A percentile compares a stretch with the other conserved stretches of the same genome.
Evolutionary conservation across 2,329 filamentous ascomycete species (phyloP).

Genomic region (Monosporascus sp.): DNA sequence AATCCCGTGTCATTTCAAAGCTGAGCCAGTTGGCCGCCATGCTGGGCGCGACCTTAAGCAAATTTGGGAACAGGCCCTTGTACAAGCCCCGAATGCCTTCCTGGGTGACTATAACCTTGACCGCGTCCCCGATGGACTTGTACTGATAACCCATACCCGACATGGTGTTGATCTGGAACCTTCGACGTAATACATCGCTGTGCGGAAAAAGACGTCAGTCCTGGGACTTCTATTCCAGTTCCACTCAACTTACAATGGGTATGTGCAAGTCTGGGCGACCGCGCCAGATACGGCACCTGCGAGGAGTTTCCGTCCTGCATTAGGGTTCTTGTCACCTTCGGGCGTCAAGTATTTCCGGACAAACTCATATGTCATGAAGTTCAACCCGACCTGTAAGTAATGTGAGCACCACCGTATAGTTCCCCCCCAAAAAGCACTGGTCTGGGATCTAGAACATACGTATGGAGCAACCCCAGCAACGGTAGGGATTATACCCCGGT

Average conservation of each 20-base stretch:
- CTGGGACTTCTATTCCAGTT: background rate
- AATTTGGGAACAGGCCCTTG: constrained; percentile 91
- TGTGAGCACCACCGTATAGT: constrained; percentile 11
- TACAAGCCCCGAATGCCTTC: constrained; percentile 85
- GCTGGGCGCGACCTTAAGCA: constrained; percentile 94
- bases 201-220: constrained; percentile 5
- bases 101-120: constrained; percentile 73
- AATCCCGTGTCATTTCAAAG: constrained; percentile 89
- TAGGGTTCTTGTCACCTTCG: constrained; percentile 81
- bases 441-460: constrained; percentile 38
- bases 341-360: constrained; percentile 78
- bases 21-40: constrained; percentile 99
- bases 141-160: constrained; percentile 97
- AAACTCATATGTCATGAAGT: constrained; percentile 97
- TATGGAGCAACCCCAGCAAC: constrained; percentile 95
- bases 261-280: constrained; percentile 95
- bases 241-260: constrained; percentile 74
- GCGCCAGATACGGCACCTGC: constrained; percentile 94
- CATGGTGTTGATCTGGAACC: constrained; percentile 99
- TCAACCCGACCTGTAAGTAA: constrained; percentile 69
- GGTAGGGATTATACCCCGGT: constrained; percentile 89
- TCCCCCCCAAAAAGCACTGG: background rate
- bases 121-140: constrained; percentile 76
- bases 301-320: constrained; percentile 70
- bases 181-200: constrained; percentile 83